These are phyloP conservation scores for Plasmopara halstedii DNA, from an alignment of 352 stramenopile species.

Conservation along the genomic window DNA sequence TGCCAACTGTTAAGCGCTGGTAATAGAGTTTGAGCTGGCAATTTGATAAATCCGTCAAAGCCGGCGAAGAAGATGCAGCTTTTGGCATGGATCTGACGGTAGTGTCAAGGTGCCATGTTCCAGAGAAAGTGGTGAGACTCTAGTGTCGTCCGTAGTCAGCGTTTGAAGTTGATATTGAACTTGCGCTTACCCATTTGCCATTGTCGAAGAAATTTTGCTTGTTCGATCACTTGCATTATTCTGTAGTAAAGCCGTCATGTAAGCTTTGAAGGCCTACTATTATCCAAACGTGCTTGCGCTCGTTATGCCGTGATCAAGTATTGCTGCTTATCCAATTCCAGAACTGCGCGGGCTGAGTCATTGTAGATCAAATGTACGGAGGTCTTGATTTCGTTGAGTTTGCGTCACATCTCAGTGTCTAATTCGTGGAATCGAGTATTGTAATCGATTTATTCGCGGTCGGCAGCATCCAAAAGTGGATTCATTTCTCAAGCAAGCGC, in stretches of 20 bases:
- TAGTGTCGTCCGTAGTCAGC: neutral
- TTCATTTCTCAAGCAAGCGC: constrained; percentile 39
- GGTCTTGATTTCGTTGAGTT: constrained; percentile 49
- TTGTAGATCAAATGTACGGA: constrained; percentile 70
- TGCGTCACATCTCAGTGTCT: constrained; percentile 46
- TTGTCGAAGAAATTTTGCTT: constrained; percentile 8
- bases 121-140: constrained; percentile 17
- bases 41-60: constrained; percentile 45
- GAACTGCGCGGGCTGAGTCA: constrained; percentile 44
- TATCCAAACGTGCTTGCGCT: constrained; percentile 70
- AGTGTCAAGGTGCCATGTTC: constrained; percentile 44
- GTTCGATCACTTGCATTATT: constrained; percentile 17
- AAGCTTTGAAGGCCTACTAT: constrained; percentile 70
- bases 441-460: constrained; percentile 49
- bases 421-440: constrained; percentile 59
- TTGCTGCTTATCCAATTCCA: constrained; percentile 11
- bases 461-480: constrained; percentile 35
- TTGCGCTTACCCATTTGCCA: constrained; percentile 4
- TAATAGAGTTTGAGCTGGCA: constrained; percentile 17
- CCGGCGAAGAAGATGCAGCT: constrained; percentile 44
- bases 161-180: constrained; percentile 3
- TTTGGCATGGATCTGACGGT: constrained; percentile 42
- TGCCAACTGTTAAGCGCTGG: neutral
- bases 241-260: constrained; percentile 49
- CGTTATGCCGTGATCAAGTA: constrained; percentile 18